Base-by-base conservation (phyloP, 2,329 filamentous ascomycete genomes). In the Passalora sequoiae region DNA sequence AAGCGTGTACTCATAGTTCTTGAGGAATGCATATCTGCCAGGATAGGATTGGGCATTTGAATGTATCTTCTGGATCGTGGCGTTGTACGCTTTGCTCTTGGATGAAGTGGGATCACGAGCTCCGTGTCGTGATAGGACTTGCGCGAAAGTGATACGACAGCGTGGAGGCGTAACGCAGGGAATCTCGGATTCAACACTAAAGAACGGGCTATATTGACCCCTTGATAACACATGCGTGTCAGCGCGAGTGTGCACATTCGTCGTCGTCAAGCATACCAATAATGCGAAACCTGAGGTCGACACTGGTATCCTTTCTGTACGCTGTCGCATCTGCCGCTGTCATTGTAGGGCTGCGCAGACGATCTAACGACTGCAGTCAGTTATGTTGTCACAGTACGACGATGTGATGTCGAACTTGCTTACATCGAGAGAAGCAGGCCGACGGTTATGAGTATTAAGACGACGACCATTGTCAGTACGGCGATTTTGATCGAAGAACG, bases 141-240 rank as follows among this genome's bases (percentile, higher is more conserved):
- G 84, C 1, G 77, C 89, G 65, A 94, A 91, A 2, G 82, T 91
- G 55, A 91, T 69, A 9, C 76, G 69, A 66, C 89, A 96, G n/a
- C 71, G 72, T 1, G 69, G 54, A 0, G 88, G 89, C 1, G 84
- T 68, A 6, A 71, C 69, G 5, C 73, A 56, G 12, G 78, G 70
- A 38, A 87, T 77, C 2, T 77, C 70, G 1, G 84, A 88, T 5
- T 81, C 75, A 0, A 89, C 82, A 1, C 82, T 76, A 66, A 86
- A 95, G 68, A 81, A 94, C 2, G 89, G 86, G 13, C 87, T 84
- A 64, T 95, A 95, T 63, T 91, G 88, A 43, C 89, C 89, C 55
- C 47, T 44, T n/a, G 6, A 27, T 12, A n/a, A n/a, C n/a, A n/a
- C n/a, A n/a, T n/a, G n/a, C 28, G 4, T 17, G 3, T 27, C 19